Conservation (phyloP, 2,329 filamentous ascomycete species). For the Pseudocercospora pini-densiflorae region DNA sequence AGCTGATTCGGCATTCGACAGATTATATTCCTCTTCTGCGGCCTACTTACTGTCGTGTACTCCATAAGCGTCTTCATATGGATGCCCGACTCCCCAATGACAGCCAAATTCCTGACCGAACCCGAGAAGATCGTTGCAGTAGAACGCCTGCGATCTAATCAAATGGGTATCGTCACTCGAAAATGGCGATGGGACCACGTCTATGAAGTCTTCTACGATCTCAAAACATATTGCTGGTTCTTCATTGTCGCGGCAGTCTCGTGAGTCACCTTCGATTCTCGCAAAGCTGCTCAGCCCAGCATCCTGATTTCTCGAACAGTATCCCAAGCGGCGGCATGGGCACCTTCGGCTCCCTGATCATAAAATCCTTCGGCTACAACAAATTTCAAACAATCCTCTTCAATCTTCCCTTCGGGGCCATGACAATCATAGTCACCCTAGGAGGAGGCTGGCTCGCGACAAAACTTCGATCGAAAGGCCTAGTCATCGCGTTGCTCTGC, state of each 20-base stretch:
- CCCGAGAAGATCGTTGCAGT: conserved; percentile 11
- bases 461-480: conserved; percentile 5
- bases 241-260: conserved; percentile 8
- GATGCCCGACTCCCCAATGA: conserved; percentile 13
- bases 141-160: conserved; percentile 9
- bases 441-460: conserved; percentile 1
- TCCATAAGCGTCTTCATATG: conserved; percentile 52
- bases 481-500: conserved; percentile 5
- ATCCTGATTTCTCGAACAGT: not conserved
- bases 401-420: conserved; percentile 12
- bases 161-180: conserved; percentile 11
- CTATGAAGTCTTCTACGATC: conserved; percentile 2
- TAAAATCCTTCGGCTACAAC: conserved; percentile 10
- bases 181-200: conserved; percentile 12
- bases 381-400: conserved; percentile 11
- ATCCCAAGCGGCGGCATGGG: conserved; percentile 9
- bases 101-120: conserved; percentile 8
- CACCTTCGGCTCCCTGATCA: conserved; percentile 11
- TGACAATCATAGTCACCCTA: conserved; percentile 2
- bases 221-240: conserved; percentile 13
- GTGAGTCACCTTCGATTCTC: not conserved
- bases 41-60: conserved; percentile 54
- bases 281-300: not conserved
- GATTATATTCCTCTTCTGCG: conserved; percentile 29
- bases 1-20: not conserved